Evolutionary conservation across 495 filamentous ascomycete genomes (phyloP), one percentile per base, ranked within the genome.

Genomic region (Hyaloscypha variabilis): DNA sequence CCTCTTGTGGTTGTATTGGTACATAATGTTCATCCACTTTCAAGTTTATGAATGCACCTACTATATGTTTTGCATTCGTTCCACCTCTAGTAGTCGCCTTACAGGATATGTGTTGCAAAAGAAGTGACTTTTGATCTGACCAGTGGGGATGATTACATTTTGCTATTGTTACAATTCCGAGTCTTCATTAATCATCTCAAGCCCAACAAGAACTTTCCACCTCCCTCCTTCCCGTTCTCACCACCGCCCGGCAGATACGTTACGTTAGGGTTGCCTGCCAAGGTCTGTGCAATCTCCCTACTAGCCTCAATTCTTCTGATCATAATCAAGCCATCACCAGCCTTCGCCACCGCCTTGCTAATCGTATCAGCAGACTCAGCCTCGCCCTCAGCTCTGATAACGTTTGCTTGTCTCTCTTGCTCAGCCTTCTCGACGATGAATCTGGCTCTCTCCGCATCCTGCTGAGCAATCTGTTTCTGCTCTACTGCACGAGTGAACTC

Each of bases 401-500:
- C 95, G 77, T 94, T 97, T 64, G 95, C 95, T 82, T 99, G 96
- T 71, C 95, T 85, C 82, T 99, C 95, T 84, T 99, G 95, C 87
- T 99, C 95, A 66, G 95, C 96, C 74, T 92, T 91, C 88, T 99
- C 95, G 78, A 99, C 95, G 73, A 99, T 94, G 82, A 99, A 99
- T 63, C 95, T 84, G 28, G 94, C 94, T 60, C 95, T 85, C 84
- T 99, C 95, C 64, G 95, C 95, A 75, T 99, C 95, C 79, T 99
- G 95, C 81, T 99, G 95, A 28, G 95, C 95, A 77, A 99, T 99
- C 84, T 99, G 95, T 86, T 99, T 99, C 85, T 99, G 96, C 82
- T 99, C 95, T 72, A 99, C 95, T 66, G 95, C 95, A 68, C 88
- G 87, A 64, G 95, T 99, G 88, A 99, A 99, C 81, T 99, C 95